Conservation (phyloP, 2,329 filamentous ascomycete species). For the Mycosphaerelloides madeirae region DNA sequence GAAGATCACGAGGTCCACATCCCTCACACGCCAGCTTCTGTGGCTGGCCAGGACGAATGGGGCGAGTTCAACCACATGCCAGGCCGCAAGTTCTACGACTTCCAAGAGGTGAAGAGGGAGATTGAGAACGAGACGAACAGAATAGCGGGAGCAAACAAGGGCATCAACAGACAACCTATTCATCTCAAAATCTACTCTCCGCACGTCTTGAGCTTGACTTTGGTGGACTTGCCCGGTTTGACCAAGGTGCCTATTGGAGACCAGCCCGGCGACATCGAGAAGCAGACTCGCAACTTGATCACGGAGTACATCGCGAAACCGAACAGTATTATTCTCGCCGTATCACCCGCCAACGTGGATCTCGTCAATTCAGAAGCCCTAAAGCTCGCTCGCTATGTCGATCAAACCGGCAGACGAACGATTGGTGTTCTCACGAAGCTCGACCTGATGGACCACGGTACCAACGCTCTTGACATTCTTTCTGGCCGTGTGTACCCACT, state of each 20-base stretch:
- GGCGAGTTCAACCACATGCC: slow-evolving; percentile 96
- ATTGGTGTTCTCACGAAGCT: slow-evolving; percentile 97
- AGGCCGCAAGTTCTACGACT: slow-evolving; percentile 83
- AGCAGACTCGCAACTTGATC: slow-evolving; percentile 93
- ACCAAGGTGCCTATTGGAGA: slow-evolving; percentile 97
- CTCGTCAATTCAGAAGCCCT: slow-evolving; percentile 97
- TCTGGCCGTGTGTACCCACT: slow-evolving; percentile 93
- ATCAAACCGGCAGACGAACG: slow-evolving; percentile 86
- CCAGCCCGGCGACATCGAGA: slow-evolving; percentile 96
- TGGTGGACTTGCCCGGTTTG: slow-evolving; percentile 92
- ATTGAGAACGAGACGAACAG: slow-evolving; percentile 95
- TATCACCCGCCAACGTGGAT: slow-evolving; percentile 96
- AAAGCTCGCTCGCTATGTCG: slow-evolving; percentile 94
- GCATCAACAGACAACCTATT: slow-evolving; percentile 94
- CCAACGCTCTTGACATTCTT: slow-evolving; percentile 95
- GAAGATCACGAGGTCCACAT: slow-evolving; percentile 61
- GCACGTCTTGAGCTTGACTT: slow-evolving; percentile 91
- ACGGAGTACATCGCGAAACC: slow-evolving; percentile 98
- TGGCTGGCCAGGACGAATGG: slow-evolving; percentile 68
- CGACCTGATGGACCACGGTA: slow-evolving; percentile 97
- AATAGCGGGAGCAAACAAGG: slow-evolving; percentile 95
- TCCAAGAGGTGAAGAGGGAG: slow-evolving; percentile 87
- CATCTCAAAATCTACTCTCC: slow-evolving; percentile 98
- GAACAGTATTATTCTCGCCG: slow-evolving; percentile 94
- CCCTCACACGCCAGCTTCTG: slow-evolving; percentile 72